A percentile compares a stretch with the other conserved stretches of the same genome.
These are phyloP conservation scores for Penicillium sp. DNA, from an alignment of 2,329 filamentous ascomycete genomes.

Conservation along the genomic window DNA sequence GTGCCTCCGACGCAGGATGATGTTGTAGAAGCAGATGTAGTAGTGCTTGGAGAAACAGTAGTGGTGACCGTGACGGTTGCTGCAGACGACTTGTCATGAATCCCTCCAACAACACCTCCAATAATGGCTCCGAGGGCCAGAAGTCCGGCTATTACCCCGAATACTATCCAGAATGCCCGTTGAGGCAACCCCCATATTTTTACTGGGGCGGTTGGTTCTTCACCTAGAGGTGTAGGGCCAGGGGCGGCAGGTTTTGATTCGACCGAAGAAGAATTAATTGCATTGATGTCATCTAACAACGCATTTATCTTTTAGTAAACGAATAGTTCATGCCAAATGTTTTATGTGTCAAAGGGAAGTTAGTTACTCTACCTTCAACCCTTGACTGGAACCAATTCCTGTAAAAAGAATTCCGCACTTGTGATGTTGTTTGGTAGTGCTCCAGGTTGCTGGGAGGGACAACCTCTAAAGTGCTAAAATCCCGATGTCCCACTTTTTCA, in stretches of 20 bases:
- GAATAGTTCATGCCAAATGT: neutral
- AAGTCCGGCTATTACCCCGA: neutral
- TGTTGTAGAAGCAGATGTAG: neutral
- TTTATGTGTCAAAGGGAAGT: neutral
- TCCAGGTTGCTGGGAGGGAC: constrained; percentile 4
- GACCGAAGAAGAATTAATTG: neutral
- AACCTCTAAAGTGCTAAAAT: constrained; percentile 9
- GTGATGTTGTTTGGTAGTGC: constrained; percentile 5
- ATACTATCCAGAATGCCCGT: constrained; percentile 6
- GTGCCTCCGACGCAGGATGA: constrained; percentile 23
- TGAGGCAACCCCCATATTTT: constrained; percentile 8
- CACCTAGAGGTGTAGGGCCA: neutral
- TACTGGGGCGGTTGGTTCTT: neutral
- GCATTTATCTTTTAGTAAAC: neutral
- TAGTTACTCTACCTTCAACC: neutral
- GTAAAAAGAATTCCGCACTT: neutral
- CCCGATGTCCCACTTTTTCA: neutral
- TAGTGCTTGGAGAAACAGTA: neutral
- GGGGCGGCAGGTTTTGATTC: neutral
- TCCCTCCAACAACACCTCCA: constrained; percentile 7
- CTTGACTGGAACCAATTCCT: neutral
- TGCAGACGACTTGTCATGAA: neutral
- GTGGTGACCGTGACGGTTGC: constrained; percentile 1
- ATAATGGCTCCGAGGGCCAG: constrained; percentile 6
- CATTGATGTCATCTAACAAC: neutral